A percentile compares a stretch with the other conserved stretches of the same genome.
Evolutionary conservation across 306 rosid genomes (phyloP).

Genomic region (Hylodesmum podocarpum): DNA sequence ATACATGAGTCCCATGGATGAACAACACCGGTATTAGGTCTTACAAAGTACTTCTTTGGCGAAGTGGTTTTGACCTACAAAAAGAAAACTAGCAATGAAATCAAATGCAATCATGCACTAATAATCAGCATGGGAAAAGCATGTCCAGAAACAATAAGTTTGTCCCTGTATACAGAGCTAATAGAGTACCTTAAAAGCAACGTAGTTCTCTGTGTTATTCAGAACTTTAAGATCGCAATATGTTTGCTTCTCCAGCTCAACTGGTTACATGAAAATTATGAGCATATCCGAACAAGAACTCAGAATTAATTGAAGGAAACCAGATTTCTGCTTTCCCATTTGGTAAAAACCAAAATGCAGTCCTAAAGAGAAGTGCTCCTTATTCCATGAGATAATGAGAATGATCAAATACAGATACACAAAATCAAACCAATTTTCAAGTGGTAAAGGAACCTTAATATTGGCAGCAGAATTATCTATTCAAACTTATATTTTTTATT

Average conservation of each 20-base stretch:
- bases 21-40: constrained; percentile 72
- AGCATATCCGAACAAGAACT: constrained; percentile 22
- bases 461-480: neutral
- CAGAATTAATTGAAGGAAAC: neutral
- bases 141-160: neutral
- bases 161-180: neutral
- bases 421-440: neutral
- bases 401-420: neutral
- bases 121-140: neutral
- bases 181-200: constrained; percentile 68
- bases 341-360: constrained; percentile 12
- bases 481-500: neutral
- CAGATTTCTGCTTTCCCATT: neutral
- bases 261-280: constrained; percentile 44
- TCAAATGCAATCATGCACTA: neutral
- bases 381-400: neutral
- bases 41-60: constrained; percentile 80
- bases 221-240: constrained; percentile 70
- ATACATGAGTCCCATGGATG: constrained; percentile 67
- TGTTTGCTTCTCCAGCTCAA: constrained; percentile 74
- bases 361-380: neutral
- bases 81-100: neutral
- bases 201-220: constrained; percentile 65
- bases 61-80: constrained; percentile 92
- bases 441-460: neutral